A percentile compares a stretch with the other conserved stretches of the same genome.
phyloP scores from a whole-genome alignment of 2,329 filamentous ascomycete species.

The Arthrobotrys megalospora region DNA sequence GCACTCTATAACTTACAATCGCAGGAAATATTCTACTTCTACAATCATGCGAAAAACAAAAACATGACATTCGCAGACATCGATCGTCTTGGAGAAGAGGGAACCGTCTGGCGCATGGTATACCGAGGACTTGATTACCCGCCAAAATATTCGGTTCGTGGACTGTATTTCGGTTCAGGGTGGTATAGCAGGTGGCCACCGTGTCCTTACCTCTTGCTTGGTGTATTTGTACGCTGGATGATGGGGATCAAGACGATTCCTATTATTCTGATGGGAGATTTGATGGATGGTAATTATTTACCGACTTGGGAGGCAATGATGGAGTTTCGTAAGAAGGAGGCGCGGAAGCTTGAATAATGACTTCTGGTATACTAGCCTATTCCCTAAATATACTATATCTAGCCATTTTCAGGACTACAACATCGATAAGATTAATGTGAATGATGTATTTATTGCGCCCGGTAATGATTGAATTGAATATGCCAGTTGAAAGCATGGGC shows the following conservation, averaged over 20 bases:
- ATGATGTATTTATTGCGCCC: too few relatives aligned
- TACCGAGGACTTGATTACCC: not conserved
- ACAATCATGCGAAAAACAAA: not conserved
- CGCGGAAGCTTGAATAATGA: too few relatives aligned
- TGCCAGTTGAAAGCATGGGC: too few relatives aligned
- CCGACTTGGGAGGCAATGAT: not conserved
- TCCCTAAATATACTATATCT: too few relatives aligned
- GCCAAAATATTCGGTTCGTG: not conserved
- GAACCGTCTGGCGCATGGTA: not conserved
- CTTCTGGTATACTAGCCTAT: too few relatives aligned
- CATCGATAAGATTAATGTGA: too few relatives aligned
- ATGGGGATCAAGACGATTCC: too few relatives aligned
- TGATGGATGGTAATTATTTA: not conserved
- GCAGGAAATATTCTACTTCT: not conserved
- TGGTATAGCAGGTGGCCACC: not conserved
- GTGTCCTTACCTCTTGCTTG: too few relatives aligned
- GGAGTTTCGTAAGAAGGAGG: not conserved
- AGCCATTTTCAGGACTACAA: too few relatives aligned
- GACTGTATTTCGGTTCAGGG: not conserved
- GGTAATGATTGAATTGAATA: too few relatives aligned
- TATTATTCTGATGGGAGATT: too few relatives aligned
- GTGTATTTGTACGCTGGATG: too few relatives aligned
- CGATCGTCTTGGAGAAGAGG: not conserved
- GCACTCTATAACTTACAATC: not conserved
- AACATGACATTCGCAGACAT: not conserved